A percentile compares a stretch with the other conserved stretches of the same genome.
These are phyloP conservation scores for Kentomonas sorsogonicus DNA, from an alignment of 208 protist genomes.

Conservation along the genomic window DNA sequence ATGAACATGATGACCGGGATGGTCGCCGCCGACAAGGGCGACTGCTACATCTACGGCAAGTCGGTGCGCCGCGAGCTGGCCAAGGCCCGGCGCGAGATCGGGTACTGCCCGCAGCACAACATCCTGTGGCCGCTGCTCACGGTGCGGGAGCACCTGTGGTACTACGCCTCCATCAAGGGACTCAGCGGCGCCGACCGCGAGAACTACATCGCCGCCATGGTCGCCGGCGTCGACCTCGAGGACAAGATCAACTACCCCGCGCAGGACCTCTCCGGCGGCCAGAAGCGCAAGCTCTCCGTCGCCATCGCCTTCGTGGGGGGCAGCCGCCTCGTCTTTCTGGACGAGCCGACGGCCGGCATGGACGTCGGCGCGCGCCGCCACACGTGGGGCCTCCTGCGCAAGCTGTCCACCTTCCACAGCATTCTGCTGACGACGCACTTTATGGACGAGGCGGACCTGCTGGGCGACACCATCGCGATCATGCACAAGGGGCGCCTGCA, in stretches of 20 bases:
- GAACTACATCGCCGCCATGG: slow-evolving; percentile 21
- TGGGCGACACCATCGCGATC: slow-evolving; percentile 90
- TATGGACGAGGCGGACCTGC: slow-evolving; percentile 97
- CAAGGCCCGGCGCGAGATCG: slow-evolving; percentile 61
- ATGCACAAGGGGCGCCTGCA: slow-evolving; percentile 64
- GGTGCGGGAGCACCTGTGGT: slow-evolving; percentile 83
- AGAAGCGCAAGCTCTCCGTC: slow-evolving; percentile 84
- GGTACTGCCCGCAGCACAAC: slow-evolving; percentile 93
- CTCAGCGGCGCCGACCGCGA: slow-evolving; percentile 25
- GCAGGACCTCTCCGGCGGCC: slow-evolving; percentile 60
- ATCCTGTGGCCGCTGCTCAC: slow-evolving; percentile 90
- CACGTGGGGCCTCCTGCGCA: slow-evolving; percentile 73
- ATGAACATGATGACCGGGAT: slow-evolving; percentile 84
- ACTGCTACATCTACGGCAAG: slow-evolving; percentile 65
- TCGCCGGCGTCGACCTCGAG: slow-evolving; percentile 40
- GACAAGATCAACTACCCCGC: slow-evolving; percentile 31
- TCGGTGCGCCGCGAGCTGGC: slow-evolving; percentile 48
- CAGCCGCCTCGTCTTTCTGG: slow-evolving; percentile 74
- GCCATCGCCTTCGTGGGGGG: slow-evolving; percentile 78
- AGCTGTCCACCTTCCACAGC: slow-evolving; percentile 37
- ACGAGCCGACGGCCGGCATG: slow-evolving; percentile 89
- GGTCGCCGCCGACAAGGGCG: slow-evolving; percentile 45
- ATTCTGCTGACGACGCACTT: slow-evolving; percentile 88
- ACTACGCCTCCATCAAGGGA: slow-evolving; percentile 88
- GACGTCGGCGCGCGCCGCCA: slow-evolving; percentile 72